These are phyloP conservation scores for Leptographium wingfieldii DNA, from an alignment of 2,329 filamentous ascomycete species.

Conservation along the genomic window DNA sequence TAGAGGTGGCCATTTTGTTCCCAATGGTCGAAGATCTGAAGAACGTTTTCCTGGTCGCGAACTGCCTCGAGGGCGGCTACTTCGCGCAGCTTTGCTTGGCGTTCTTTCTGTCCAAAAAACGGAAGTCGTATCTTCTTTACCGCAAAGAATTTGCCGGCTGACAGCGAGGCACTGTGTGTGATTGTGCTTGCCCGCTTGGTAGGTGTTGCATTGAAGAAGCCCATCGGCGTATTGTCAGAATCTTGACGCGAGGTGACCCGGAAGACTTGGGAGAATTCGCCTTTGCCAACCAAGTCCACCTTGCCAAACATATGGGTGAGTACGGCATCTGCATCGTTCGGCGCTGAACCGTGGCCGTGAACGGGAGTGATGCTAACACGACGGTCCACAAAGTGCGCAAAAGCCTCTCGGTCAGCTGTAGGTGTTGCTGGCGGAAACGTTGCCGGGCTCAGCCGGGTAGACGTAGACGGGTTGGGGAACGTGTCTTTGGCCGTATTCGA, in stretches of 20 bases:
- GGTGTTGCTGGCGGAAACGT: constrained; percentile 62
- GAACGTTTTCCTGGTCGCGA: constrained; percentile 68
- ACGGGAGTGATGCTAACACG: constrained; percentile 55
- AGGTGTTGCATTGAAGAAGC: constrained; percentile 19
- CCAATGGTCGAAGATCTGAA: constrained; percentile 79
- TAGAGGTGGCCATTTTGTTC: constrained; percentile 77
- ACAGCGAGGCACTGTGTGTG: constrained; percentile 18
- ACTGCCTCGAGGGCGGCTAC: constrained; percentile 69
- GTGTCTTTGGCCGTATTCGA: constrained; percentile 34
- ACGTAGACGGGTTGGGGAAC: background rate
- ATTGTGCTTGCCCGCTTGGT: constrained; percentile 5
- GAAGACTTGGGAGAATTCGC: constrained; percentile 91
- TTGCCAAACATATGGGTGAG: constrained; percentile 67
- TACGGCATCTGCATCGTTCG: constrained; percentile 61
- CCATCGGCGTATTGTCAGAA: constrained; percentile 17
- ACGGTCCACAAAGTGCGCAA: constrained; percentile 40
- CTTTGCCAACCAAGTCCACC: constrained; percentile 68
- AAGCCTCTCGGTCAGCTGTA: constrained; percentile 45
- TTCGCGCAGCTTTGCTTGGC: constrained; percentile 73
- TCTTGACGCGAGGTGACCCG: constrained; percentile 44
- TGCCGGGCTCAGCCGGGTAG: constrained; percentile 18
- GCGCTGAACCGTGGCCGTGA: constrained; percentile 55
- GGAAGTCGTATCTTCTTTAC: constrained; percentile 87
- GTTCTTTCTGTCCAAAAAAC: constrained; percentile 65
- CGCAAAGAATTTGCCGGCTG: constrained; percentile 59